phyloP scores from a whole-genome alignment of 75 land plant genomes.

The Chamaecyparis obtusa region DNA sequence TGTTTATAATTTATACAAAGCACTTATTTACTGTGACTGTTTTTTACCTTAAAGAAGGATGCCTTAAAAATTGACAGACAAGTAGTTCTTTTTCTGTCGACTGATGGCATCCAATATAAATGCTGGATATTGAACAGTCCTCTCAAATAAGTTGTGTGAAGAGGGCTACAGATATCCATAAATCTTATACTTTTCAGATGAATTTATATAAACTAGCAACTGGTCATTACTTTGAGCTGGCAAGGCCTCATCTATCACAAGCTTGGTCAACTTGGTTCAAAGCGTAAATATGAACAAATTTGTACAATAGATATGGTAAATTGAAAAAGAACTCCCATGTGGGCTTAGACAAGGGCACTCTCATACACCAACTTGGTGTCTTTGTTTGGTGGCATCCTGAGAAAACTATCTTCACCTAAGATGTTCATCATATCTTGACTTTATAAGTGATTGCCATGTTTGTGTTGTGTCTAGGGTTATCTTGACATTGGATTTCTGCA shows the following conservation, averaged over 20 bases:
- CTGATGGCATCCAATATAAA: conserved; percentile 12
- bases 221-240: background rate
- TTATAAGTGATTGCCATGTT: background rate
- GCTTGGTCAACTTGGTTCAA: too few species aligned
- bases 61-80: conserved; percentile 5
- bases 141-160: conserved; percentile 11
- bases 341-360: too few species aligned
- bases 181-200: background rate
- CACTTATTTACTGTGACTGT: background rate
- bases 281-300: too few species aligned
- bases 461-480: background rate
- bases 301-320: too few species aligned
- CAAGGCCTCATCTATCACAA: too few species aligned
- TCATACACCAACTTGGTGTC: too few species aligned
- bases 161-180: conserved; percentile 32
- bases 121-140: conserved; percentile 24
- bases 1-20: background rate
- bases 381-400: too few species aligned
- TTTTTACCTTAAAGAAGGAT: conserved; percentile 3
- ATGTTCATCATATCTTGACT: background rate
- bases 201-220: background rate
- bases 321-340: too few species aligned
- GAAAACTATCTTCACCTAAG: too few species aligned
- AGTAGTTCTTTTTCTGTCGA: background rate
- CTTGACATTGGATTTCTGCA: background rate